Evolutionary conservation across 805 yeast genomes (phyloP), one percentile per base, ranked within the genome.

Genomic region (Monosporozyma aquatica): DNA sequence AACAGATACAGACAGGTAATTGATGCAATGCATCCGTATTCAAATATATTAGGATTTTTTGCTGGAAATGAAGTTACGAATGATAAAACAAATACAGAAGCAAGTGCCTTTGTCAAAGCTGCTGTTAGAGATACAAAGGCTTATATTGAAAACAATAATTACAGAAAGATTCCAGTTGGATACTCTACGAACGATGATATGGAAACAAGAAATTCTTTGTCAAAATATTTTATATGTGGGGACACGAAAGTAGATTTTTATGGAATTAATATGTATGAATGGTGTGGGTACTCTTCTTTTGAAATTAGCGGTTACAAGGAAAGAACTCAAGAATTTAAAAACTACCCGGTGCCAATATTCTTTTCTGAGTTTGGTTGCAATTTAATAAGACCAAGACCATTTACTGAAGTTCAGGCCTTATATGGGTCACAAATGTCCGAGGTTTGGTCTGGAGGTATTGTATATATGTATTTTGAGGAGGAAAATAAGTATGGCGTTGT

Each of bases 51-150:
- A 49, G 98, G 97, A 2, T 89, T 86, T 74, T 89, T 90, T 66
- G 97, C 97, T 23, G 98, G 97, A 47, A 92, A 92, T 66, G 98
- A 90, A 72, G 97, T 92, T 42, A 78, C 90, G 46, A 90, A 89
- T 65, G 87, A 85, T 58, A 67, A 65, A 35, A 68, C 87, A 38
- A 89, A 86, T 65, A 84, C 97, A 11, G 81, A 78, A 52, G 85
- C 97, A 25, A 87, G 97, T 23, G 87, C 97, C 1, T 90, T 80
- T 64, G 95, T 92, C 44, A 92, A 90, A 72, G 96, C 97, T 24
- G 95, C 97, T 14, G 74, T 92, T 47, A 81, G 98, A 65, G 98
- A 90, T 62, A 74, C 75, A 58, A 89, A 85, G 66, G 56, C 71
- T 14, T 87, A 92, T 66, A 84, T 92, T 53, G 64, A 68, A 42